Base-by-base conservation (phyloP, 2,329 filamentous ascomycete species). In the Verticillium isaacii region DNA sequence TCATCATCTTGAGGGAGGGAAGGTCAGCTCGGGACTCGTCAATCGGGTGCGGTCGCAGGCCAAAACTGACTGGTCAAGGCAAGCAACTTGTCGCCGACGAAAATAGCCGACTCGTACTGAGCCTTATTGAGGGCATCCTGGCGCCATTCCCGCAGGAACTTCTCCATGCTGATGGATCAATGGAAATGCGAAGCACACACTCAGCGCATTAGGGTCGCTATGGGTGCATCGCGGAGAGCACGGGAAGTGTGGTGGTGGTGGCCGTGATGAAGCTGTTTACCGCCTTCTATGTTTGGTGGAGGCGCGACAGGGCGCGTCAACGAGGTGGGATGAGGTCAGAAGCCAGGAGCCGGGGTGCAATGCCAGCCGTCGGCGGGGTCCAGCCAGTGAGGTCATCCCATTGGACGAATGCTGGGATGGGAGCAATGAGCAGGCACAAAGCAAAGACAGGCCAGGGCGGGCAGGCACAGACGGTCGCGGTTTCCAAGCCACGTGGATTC, bases 71-170 rank as follows among this genome's bases (percentile, higher is more conserved):
- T 92, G 41, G 94, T 98, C 71, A 99, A 82, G 62, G 95, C 95
- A 62, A 98, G 84, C 68, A 99, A 83, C 80, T 99, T 99, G 83
- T 99, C 95, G 66, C 93, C 95, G 66, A 98, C 92, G 74, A 96
- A 98, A 69, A 98, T 94, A 72, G 95, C 95, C 37, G 94, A 92
- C 67, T 98, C 94, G 75, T 97, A 93, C 74, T 99, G 95, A 66
- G 95, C 92, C 76, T 96, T 95, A 78, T 96, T 94, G 71, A 97
- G 82, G 73, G 94, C 93, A 80, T 97, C 93, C 78, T 97, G 92
- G 73, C 93, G 87, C 95, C 95, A 99, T 72, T 91, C 90, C 73
- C 93, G 89, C 72, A 99, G 84, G 77, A 94, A 97, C 71, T 88
- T 89, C 82, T 98, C 93, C 95, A 99, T 98, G 56, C 32, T 62